phyloP scores from a whole-genome alignment of 2,329 filamentous ascomycete genomes.

The Ophiosphaerella narmari region DNA sequence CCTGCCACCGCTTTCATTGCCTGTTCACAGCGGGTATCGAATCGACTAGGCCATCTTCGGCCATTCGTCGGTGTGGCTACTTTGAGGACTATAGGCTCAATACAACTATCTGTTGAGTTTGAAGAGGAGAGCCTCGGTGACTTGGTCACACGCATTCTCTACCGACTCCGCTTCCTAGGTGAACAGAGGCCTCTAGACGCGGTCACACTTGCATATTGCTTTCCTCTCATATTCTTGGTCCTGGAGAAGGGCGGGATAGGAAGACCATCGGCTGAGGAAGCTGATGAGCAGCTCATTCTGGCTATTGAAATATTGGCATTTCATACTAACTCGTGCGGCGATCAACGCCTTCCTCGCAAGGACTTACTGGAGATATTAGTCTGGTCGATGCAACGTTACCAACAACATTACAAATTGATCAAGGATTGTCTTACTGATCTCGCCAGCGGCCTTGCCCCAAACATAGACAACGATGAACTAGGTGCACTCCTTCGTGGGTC shows the following conservation, averaged over 20 bases:
- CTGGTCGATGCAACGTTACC: constrained; percentile 82
- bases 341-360: constrained; percentile 74
- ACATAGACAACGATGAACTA: constrained; percentile 75
- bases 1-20: constrained; percentile 79
- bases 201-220: constrained; percentile 82
- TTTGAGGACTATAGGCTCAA: constrained; percentile 75
- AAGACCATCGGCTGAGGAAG: constrained; percentile 69
- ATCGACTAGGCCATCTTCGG: constrained; percentile 74
- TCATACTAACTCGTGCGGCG: constrained; percentile 79
- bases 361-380: constrained; percentile 75
- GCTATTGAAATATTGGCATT: constrained; percentile 87
- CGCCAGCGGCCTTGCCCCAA: constrained; percentile 81
- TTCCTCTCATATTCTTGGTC: constrained; percentile 80
- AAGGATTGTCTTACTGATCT: constrained; percentile 91
- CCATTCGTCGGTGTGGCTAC: constrained; percentile 88
- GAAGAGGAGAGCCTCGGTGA: constrained; percentile 78
- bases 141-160: constrained; percentile 85
- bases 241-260: constrained; percentile 80
- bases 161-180: constrained; percentile 84
- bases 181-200: constrained; percentile 94
- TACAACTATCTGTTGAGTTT: constrained; percentile 72
- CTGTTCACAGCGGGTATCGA: constrained; percentile 75
- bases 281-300: constrained; percentile 86
- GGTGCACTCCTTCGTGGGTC: constrained; percentile 74
- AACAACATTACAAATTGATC: constrained; percentile 91